These are phyloP conservation scores for Candida coquimbonensis DNA, from an alignment of 805 yeast genomes.

Conservation along the genomic window DNA sequence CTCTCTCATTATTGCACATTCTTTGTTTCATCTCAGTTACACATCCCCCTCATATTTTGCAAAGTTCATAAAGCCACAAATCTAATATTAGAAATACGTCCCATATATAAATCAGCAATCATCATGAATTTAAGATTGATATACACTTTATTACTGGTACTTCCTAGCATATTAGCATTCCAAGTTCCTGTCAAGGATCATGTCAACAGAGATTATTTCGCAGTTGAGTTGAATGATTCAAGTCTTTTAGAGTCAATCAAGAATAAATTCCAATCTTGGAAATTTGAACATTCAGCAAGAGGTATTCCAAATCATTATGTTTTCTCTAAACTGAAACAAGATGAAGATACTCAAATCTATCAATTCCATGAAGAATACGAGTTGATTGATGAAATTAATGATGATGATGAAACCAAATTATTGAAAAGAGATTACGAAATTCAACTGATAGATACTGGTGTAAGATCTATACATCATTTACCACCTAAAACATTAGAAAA, in stretches of 20 bases:
- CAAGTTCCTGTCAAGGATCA: constrained; percentile 42
- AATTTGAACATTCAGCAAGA: constrained; percentile 57
- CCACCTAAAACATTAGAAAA: constrained; percentile 46
- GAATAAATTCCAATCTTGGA: constrained; percentile 35
- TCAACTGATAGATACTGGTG: constrained; percentile 16
- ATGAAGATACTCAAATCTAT: not conserved
- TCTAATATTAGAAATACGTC: not conserved
- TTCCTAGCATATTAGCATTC: not conserved
- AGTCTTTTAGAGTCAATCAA: constrained; percentile 28
- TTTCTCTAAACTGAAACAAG: constrained; percentile 44
- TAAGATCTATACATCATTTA: constrained; percentile 47
- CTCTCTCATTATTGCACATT: not conserved
- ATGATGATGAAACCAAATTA: constrained; percentile 4
- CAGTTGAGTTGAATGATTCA: constrained; percentile 44
- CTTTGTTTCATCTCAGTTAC: not conserved
- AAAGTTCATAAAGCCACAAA: too few relatives aligned
- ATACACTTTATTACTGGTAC: not conserved
- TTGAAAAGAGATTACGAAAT: constrained; percentile 14
- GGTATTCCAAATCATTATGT: constrained; percentile 59
- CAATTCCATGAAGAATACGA: constrained; percentile 11
- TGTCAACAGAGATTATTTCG: constrained; percentile 46
- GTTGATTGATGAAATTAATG: constrained; percentile 2
- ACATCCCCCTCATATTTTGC: too few relatives aligned
- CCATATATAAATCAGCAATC: not conserved
- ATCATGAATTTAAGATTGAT: constrained; percentile 5